phyloP scores from a whole-genome alignment of 495 filamentous ascomycete genomes.

The Hypoxylon perforatum region DNA sequence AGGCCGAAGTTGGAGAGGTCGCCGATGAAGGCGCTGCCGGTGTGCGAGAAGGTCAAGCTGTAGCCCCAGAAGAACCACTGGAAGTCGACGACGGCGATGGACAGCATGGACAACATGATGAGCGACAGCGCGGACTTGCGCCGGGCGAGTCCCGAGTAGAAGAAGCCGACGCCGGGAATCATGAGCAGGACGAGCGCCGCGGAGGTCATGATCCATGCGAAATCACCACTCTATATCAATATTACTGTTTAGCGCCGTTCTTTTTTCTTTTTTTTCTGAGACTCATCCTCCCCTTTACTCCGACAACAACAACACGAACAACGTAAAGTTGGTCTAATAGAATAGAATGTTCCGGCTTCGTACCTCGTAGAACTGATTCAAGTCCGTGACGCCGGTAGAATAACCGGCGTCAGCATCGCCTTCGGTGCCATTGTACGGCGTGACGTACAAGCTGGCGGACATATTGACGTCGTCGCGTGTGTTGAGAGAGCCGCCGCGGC shows the following conservation, averaged over 20 bases:
- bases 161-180: slow-evolving; percentile 96
- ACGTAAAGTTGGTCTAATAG: not conserved
- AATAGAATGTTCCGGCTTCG: slow-evolving; percentile 5
- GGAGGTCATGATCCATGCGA: slow-evolving; percentile 82
- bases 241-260: slow-evolving; percentile 36
- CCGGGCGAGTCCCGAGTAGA: slow-evolving; percentile 98
- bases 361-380: slow-evolving; percentile 53
- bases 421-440: slow-evolving; percentile 47
- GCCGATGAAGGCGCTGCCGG: slow-evolving; percentile 88
- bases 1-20: slow-evolving; percentile 88
- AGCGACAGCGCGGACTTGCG: slow-evolving; percentile 94
- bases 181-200: slow-evolving; percentile 87
- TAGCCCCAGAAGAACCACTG: slow-evolving; percentile 99
- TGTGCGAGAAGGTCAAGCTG: slow-evolving; percentile 87
- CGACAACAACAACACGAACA: not conserved
- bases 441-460: slow-evolving; percentile 46
- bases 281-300: not conserved
- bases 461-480: slow-evolving; percentile 35
- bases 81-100: slow-evolving; percentile 87
- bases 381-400: slow-evolving; percentile 39
- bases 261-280: not conserved
- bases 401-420: slow-evolving; percentile 45
- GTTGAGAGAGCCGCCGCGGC: slow-evolving; percentile 2
- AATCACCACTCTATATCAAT: slow-evolving; percentile 75
- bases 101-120: slow-evolving; percentile 94